Conservation (phyloP, 345 rosid species). For the Psidium guajava region DNA sequence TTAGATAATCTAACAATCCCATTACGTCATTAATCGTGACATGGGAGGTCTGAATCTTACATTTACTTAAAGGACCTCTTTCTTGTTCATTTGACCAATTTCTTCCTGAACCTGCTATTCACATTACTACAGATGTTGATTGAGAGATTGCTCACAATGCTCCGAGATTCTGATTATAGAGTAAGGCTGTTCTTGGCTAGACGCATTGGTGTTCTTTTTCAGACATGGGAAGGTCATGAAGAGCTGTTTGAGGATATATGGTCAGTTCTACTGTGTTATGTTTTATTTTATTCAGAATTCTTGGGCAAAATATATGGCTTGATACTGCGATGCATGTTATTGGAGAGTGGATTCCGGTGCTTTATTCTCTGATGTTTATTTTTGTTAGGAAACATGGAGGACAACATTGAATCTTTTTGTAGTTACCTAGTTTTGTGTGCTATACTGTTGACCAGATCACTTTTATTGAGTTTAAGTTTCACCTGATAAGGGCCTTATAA, state of each 20-base stretch:
- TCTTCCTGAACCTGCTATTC: background rate
- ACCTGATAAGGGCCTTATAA: background rate
- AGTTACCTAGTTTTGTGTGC: background rate
- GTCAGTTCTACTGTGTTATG: conserved; percentile 29
- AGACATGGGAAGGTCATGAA: conserved; percentile 97
- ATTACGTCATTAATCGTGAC: background rate
- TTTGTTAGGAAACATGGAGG: background rate
- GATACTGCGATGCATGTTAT: background rate
- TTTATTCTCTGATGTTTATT: background rate
- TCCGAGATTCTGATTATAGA: conserved; percentile 81
- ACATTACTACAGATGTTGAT: conserved; percentile 56
- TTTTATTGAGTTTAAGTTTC: background rate
- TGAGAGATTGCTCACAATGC: conserved; percentile 51
- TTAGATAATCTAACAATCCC: background rate
- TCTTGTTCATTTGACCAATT: background rate
- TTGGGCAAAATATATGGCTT: background rate
- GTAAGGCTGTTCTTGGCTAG: conserved; percentile 63
- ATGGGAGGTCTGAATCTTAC: background rate
- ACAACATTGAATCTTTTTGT: background rate
- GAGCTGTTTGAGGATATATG: conserved; percentile 85
- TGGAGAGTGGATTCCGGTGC: background rate
- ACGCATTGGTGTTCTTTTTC: conserved; percentile 72
- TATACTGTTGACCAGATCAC: background rate
- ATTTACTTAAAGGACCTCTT: background rate
- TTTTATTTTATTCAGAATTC: background rate